These are phyloP conservation scores for Neoscytalidium dimidiatum DNA, from an alignment of 2,329 filamentous ascomycete genomes.

Conservation along the genomic window DNA sequence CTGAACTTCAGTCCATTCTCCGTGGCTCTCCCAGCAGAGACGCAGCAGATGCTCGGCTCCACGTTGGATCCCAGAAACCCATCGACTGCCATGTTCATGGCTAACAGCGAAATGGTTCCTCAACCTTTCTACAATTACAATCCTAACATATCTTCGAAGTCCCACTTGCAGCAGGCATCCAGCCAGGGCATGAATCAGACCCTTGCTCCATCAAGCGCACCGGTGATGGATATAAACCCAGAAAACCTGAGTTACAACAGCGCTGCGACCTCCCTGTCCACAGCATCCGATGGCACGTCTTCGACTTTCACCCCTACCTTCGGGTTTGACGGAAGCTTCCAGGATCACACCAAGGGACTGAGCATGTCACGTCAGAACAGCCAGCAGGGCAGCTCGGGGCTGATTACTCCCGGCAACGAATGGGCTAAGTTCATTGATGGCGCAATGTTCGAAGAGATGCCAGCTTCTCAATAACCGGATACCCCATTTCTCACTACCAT, in stretches of 20 bases:
- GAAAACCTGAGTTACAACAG: conserved; percentile 25
- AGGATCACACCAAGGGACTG: conserved; percentile 13
- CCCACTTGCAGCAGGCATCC: conserved; percentile 13
- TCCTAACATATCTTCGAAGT: conserved; percentile 41
- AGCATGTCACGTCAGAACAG: conserved; percentile 24
- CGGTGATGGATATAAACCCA: conserved; percentile 23
- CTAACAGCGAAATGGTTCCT: conserved; percentile 43
- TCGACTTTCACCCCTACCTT: conserved; percentile 25
- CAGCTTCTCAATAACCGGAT: conserved; percentile 12
- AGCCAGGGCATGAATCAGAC: conserved; percentile 41
- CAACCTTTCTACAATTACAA: conserved; percentile 49
- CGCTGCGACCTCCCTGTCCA: background rate
- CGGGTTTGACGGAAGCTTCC: conserved; percentile 17
- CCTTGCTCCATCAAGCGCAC: conserved; percentile 39
- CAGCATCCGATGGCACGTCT: conserved; percentile 27
- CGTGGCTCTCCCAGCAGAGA: conserved; percentile 53
- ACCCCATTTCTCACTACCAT: background rate
- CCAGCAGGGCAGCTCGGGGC: conserved; percentile 26
- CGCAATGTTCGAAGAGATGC: conserved; percentile 22
- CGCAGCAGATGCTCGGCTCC: conserved; percentile 55
- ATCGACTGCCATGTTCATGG: conserved; percentile 49
- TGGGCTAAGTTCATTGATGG: conserved; percentile 31
- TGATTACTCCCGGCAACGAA: conserved; percentile 27
- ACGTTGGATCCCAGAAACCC: conserved; percentile 49
- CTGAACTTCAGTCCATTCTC: conserved; percentile 48